These are phyloP conservation scores for Meredithiella fracta DNA, from an alignment of 2,329 filamentous ascomycete species.

Conservation along the genomic window DNA sequence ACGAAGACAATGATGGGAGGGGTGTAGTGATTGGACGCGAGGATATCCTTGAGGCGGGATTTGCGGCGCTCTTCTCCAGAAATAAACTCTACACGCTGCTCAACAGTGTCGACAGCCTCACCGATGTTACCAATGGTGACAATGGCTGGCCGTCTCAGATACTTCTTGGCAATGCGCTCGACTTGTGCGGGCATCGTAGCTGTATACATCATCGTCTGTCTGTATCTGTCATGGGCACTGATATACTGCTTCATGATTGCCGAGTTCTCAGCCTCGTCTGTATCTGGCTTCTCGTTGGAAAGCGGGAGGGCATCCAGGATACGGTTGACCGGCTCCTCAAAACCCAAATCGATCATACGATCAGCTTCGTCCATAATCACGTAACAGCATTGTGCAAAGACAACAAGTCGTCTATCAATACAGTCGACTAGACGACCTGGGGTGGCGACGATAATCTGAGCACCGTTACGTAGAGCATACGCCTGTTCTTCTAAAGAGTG, in stretches of 20 bases:
- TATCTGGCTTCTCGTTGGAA: constrained; percentile 86
- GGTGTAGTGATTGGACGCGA: constrained; percentile 61
- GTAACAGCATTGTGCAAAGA: constrained; percentile 93
- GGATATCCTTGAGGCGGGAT: constrained; percentile 84
- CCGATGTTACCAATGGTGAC: constrained; percentile 89
- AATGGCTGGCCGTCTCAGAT: constrained; percentile 79
- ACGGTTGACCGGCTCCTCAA: constrained; percentile 94
- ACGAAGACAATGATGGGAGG: constrained; percentile 97
- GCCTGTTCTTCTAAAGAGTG: constrained; percentile 90
- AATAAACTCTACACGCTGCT: constrained; percentile 89
- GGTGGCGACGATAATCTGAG: constrained; percentile 96
- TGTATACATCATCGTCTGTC: constrained; percentile 99
- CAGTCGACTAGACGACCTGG: constrained; percentile 94
- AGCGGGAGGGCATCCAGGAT: constrained; percentile 90
- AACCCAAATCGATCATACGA: constrained; percentile 96
- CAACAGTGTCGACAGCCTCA: constrained; percentile 93
- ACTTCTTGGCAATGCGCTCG: constrained; percentile 93
- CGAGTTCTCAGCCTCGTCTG: constrained; percentile 75
- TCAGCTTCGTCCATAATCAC: constrained; percentile 99
- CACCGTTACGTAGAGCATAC: constrained; percentile 75
- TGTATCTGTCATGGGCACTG: constrained; percentile 60
- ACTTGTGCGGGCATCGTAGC: constrained; percentile 90
- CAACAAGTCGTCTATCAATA: constrained; percentile 80
- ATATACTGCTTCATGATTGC: constrained; percentile 69
- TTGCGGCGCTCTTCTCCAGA: constrained; percentile 88